Evolutionary conservation across 192 early-diverging fungal genomes (phyloP).

Genomic region (Backusella parvicylindrica): DNA sequence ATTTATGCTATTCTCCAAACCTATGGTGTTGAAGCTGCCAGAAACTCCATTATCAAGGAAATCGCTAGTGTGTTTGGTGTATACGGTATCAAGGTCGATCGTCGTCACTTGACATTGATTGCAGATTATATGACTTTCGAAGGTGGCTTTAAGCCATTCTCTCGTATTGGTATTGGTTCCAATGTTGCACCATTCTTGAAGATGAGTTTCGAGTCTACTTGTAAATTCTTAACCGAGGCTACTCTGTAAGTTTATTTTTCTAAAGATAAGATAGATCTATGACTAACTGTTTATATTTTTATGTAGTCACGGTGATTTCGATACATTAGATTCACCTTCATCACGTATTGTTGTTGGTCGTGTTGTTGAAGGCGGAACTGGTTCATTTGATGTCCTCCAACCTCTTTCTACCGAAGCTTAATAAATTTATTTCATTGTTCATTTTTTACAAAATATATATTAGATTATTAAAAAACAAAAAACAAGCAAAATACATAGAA

Average conservation of each 20-base stretch:
- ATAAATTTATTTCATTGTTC: neutral
- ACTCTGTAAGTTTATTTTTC: slow-evolving; percentile 52
- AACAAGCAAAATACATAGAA: neutral
- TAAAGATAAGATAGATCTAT: neutral
- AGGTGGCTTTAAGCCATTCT: slow-evolving; percentile 98
- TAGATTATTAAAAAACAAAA: neutral
- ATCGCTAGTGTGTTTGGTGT: slow-evolving; percentile 88
- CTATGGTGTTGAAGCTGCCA: slow-evolving; percentile 98
- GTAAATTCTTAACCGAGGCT: slow-evolving; percentile 90
- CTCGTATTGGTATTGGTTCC: slow-evolving; percentile 89
- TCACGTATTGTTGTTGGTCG: slow-evolving; percentile 93
- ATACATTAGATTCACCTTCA: slow-evolving; percentile 86
- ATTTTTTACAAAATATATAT: neutral
- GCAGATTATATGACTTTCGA: slow-evolving; percentile 99
- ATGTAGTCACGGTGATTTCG: slow-evolving; percentile 75
- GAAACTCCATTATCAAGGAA: slow-evolving; percentile 90
- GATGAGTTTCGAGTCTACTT: slow-evolving; percentile 98
- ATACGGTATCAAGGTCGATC: slow-evolving; percentile 92
- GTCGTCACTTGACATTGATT: slow-evolving; percentile 93
- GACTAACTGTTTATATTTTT: slow-evolving; percentile 1
- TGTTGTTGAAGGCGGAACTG: slow-evolving; percentile 90
- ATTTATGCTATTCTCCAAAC: slow-evolving; percentile 89
- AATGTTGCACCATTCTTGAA: slow-evolving; percentile 93
- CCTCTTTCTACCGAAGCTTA: slow-evolving; percentile 30
- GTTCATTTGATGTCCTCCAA: slow-evolving; percentile 85